These are phyloP conservation scores for Nigrograna mackinnonii DNA, from an alignment of 2,329 filamentous ascomycete genomes.

Conservation along the genomic window DNA sequence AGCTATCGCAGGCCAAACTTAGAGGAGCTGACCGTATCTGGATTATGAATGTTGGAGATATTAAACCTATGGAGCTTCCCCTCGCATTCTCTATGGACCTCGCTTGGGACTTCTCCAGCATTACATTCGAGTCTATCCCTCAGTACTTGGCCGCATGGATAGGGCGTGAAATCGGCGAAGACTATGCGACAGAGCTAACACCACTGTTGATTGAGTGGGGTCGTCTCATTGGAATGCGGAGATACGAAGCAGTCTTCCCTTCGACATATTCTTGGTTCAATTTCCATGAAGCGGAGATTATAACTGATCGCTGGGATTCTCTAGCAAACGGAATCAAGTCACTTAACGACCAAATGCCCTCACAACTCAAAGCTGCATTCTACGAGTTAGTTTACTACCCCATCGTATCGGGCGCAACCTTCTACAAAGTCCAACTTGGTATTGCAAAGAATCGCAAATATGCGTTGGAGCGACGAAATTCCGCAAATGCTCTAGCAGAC, in stretches of 20 bases:
- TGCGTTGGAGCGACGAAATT: conserved; percentile 35
- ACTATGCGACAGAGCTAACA: conserved; percentile 7
- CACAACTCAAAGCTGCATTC: conserved; percentile 54
- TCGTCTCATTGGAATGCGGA: conserved; percentile 14
- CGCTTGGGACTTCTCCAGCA: conserved; percentile 17
- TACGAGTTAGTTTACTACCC: conserved; percentile 63
- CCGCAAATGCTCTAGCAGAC: conserved; percentile 14
- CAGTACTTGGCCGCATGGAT: conserved; percentile 9
- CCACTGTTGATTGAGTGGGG: conserved; percentile 7
- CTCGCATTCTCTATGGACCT: conserved; percentile 20
- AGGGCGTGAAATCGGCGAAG: conserved; percentile 12
- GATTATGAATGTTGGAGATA: conserved; percentile 25
- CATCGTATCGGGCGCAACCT: conserved; percentile 51
- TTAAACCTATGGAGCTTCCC: conserved; percentile 23
- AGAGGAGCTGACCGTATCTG: conserved; percentile 18
- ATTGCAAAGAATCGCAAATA: conserved; percentile 58
- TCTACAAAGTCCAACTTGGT: conserved; percentile 41
- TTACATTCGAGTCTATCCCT: conserved; percentile 8
- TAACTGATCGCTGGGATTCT: conserved; percentile 9
- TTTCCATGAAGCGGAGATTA: conserved; percentile 15
- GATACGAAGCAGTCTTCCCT: conserved; percentile 13
- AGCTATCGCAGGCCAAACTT: conserved; percentile 16
- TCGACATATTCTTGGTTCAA: conserved; percentile 15
- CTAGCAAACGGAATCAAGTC: conserved; percentile 7
- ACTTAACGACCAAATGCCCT: conserved; percentile 41